These are phyloP conservation scores for Cystobasidiaceae sp. DNA, from an alignment of 1,284 basidiomycete species.

Conservation along the genomic window DNA sequence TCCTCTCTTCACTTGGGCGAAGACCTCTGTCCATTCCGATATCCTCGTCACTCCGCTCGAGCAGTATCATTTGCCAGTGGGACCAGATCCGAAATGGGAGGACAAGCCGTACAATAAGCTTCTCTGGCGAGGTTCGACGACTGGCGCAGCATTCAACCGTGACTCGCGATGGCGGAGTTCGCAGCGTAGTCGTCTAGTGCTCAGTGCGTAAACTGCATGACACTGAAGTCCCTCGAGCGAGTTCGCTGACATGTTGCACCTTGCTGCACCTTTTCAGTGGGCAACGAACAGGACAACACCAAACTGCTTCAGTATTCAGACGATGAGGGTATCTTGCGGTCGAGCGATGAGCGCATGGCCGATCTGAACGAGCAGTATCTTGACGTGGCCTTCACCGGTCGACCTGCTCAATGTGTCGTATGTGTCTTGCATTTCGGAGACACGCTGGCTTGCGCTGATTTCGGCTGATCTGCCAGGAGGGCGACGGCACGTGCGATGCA, in stretches of 20 bases:
- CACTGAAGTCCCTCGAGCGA: not conserved
- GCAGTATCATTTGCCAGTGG: conserved; percentile 44
- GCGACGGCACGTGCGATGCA: conserved; percentile 39
- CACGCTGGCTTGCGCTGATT: conserved; percentile 28
- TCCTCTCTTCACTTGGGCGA: conserved; percentile 45
- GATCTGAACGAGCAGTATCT: conserved; percentile 40
- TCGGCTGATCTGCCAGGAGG: conserved; percentile 32
- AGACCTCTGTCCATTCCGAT: conserved; percentile 43
- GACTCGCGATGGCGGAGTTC: conserved; percentile 39
- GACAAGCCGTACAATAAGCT: conserved; percentile 45
- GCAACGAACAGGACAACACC: conserved; percentile 20
- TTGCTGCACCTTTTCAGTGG: conserved; percentile 19
- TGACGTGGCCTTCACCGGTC: conserved; percentile 42
- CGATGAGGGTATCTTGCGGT: conserved; percentile 11
- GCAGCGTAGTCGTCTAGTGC: conserved; percentile 44
- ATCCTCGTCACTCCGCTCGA: conserved; percentile 45
- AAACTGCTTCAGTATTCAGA: conserved; percentile 15
- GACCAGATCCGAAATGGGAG: conserved; percentile 45
- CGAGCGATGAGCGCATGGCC: conserved; percentile 8
- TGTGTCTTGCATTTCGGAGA: conserved; percentile 34
- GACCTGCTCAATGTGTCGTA: conserved; percentile 42
- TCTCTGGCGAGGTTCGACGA: conserved; percentile 49
- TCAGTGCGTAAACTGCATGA: not conserved
- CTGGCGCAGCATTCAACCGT: conserved; percentile 44
- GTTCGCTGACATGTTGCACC: conserved; percentile 31